Base-by-base conservation (phyloP, 2,329 filamentous ascomycete species). In the Aureobasidium sp. region DNA sequence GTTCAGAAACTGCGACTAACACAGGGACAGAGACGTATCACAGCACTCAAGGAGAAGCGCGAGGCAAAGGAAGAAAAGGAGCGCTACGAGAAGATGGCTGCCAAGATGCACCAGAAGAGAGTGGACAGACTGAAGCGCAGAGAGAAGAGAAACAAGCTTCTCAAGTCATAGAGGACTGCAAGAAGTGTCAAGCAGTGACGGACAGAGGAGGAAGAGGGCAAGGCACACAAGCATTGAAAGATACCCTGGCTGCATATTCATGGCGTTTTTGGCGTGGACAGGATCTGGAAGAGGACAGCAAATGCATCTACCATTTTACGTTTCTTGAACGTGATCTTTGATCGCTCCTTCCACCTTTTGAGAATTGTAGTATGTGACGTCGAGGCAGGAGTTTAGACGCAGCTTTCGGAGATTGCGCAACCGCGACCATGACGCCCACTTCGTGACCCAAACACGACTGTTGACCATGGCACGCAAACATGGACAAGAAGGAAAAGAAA, bases 71-170 rank as follows among this genome's bases (percentile, higher is more conserved):
- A 91, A 70, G 94, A 97, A 80, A 91, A 89, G 76, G 91, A 92
- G 71, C 82, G 93, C 68, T 97, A 93, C 73, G 90, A 91, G 75
- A 90, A 92, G 80, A 85, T 99, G 85, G 93, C 91, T 22, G 90
- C 91, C 78, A 97, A 94, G 80, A 97, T 99, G 94, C 93, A 97
- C 79, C 86, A 85, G 76, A 97, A 96, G 82, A 83, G 92, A 64
- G 88, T 97, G 14, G 94, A 99, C 77, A 85, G 94, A 69, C 77
- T 96, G 75, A 96, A 91, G 86, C 85, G 92, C 72, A 89, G 91
- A 76, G 94, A 99, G 81, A 97, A 97, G 86, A 86, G 94, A 72
- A 99, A 93, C 77, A 94, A 93, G 79, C 77, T 91, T 73, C 69
- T 81, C 64, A 80, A 80, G 68, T 80, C 78, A 37, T 80, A 60